These are phyloP conservation scores for Penicillium bialowiezense DNA, from an alignment of 495 filamentous ascomycete genomes.

Conservation along the genomic window DNA sequence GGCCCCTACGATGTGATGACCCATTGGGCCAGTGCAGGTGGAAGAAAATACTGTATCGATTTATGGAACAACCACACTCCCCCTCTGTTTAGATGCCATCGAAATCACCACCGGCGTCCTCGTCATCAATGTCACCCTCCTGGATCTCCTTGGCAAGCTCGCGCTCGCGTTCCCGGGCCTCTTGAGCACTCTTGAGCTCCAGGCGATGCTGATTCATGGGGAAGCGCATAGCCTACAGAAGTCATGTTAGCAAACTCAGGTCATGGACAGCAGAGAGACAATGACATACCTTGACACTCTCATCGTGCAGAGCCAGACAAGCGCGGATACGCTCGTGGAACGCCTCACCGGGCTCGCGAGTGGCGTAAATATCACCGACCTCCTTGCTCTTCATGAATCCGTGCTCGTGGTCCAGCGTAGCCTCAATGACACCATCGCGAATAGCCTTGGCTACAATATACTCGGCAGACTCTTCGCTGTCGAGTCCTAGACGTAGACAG, in stretches of 20 bases:
- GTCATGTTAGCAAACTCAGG: conserved; percentile 17
- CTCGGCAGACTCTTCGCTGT: conserved; percentile 92
- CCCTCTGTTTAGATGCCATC: conserved; percentile 83
- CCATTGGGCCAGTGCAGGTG: conserved; percentile 15
- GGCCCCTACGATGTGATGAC: conserved; percentile 19
- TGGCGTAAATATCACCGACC: conserved; percentile 90
- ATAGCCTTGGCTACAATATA: conserved; percentile 99
- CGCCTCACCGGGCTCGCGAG: conserved; percentile 88
- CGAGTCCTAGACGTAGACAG: conserved; percentile 88
- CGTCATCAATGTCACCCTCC: conserved; percentile 95
- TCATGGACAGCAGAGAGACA: not conserved
- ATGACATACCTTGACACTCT: conserved; percentile 85
- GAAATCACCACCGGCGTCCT: conserved; percentile 94
- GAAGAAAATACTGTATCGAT: conserved; percentile 18
- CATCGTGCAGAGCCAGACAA: conserved; percentile 87
- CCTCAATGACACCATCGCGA: conserved; percentile 96
- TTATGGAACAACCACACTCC: conserved; percentile 7
- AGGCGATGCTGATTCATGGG: conserved; percentile 99
- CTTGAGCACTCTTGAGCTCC: conserved; percentile 95
- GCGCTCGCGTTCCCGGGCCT: conserved; percentile 90
- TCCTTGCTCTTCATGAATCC: conserved; percentile 99
- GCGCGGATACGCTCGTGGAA: conserved; percentile 96
- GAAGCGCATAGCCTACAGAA: conserved; percentile 85
- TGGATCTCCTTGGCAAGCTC: conserved; percentile 99
- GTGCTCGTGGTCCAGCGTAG: conserved; percentile 86